Conservation (phyloP, 345 rosid species). For the Pseudoturritis turrita region DNA sequence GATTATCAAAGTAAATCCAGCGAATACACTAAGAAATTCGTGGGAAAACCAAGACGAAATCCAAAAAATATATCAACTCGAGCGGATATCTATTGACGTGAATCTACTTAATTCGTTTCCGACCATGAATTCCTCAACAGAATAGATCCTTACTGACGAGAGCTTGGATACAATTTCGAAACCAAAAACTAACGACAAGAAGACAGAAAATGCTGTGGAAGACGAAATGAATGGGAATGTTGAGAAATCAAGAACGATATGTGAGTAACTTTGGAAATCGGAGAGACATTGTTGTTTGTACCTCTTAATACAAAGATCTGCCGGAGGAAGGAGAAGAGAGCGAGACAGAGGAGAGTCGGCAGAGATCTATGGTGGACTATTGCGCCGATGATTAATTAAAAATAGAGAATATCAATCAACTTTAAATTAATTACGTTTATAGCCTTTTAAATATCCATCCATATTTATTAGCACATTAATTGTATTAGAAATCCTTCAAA, state of each 20-base stretch:
- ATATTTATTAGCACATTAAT: too few species aligned
- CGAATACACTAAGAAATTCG: not conserved
- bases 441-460: too few species aligned
- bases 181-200: too few species aligned
- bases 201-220: not conserved
- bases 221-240: not conserved
- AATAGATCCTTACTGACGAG: not conserved
- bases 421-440: too few species aligned
- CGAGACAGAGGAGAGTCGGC: not conserved
- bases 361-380: constrained; percentile 12
- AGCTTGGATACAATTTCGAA: too few species aligned
- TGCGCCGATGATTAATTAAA: not conserved
- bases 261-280: not conserved
- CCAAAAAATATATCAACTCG: too few species aligned
- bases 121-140: not conserved
- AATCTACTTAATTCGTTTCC: not conserved
- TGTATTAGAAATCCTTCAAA: too few species aligned
- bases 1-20: not conserved
- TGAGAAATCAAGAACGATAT: not conserved
- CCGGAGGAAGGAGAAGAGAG: not conserved
- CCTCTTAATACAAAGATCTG: constrained; percentile 18
- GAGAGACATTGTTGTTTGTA: constrained; percentile 18
- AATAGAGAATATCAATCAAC: too few species aligned
- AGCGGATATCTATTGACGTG: too few species aligned
- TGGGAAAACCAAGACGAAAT: not conserved